phyloP scores from a whole-genome alignment of 345 rosid genomes.

The Durio zibethinus region DNA sequence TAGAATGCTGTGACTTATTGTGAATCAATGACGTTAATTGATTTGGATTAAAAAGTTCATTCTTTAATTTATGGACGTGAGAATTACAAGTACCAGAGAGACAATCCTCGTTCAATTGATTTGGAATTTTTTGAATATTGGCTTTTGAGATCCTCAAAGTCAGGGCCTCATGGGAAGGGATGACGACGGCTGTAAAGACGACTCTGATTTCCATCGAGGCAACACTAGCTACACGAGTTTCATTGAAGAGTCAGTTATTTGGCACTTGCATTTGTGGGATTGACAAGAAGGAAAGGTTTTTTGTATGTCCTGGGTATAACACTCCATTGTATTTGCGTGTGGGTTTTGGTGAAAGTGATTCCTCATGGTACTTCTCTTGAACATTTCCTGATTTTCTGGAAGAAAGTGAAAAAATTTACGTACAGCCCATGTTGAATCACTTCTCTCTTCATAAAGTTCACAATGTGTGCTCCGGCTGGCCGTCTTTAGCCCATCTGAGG shows the following conservation, averaged over 20 bases:
- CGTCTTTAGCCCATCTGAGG: background rate
- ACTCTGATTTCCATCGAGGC: background rate
- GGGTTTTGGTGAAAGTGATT: background rate
- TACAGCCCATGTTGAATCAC: no score
- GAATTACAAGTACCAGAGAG: constrained; percentile 11
- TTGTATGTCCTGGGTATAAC: constrained; percentile 1
- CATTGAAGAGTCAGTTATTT: background rate
- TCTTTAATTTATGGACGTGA: constrained; percentile 45
- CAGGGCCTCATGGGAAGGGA: constrained; percentile 11
- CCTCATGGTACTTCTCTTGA: background rate
- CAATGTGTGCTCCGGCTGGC: background rate
- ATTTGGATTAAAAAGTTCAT: constrained; percentile 23
- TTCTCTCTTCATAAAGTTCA: background rate
- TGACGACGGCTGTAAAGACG: constrained; percentile 16
- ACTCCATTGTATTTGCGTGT: constrained; percentile 10
- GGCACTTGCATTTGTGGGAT: constrained; percentile 17
- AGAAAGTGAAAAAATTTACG: background rate
- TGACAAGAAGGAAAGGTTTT: constrained; percentile 15
- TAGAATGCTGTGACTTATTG: constrained; percentile 38
- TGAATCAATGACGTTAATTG: constrained; percentile 13
- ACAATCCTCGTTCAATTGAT: constrained; percentile 4
- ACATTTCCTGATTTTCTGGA: background rate
- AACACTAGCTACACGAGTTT: constrained; percentile 6
- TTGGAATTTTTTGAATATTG: background rate
- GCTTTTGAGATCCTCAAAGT: constrained; percentile 14